Evolutionary conservation across 331 rosid species (phyloP), one percentile per base, ranked within the genome.

Genomic region (Dryas integrifolia): DNA sequence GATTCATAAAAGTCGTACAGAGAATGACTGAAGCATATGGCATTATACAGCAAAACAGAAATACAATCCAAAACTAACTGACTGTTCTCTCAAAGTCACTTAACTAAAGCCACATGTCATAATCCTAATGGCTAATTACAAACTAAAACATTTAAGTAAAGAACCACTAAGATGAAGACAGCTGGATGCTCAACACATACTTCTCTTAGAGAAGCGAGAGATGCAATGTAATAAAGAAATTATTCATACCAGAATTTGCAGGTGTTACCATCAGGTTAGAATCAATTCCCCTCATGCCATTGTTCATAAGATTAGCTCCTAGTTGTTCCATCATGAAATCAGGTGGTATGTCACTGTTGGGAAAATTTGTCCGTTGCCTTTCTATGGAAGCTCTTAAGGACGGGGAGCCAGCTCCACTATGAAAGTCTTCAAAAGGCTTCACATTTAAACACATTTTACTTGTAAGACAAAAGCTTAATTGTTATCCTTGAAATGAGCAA

Each of bases 391-490:
- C 14, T 26, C 59, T 74, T 24, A 73, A 63, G 15, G 82, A 74
- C 72, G 74, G 84, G 50, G 81, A 62, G 69, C 85, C 85, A 57
- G 44, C 76, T 63, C 88, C 83, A 52, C 81, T 72, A 13, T 53
- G 80, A 70, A 77, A 78, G 67, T 84, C 94, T 82, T 91, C 86
- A 70, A 78, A 72, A 79, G 77, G 75, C 97, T 91, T 78, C 81
- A 67, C 58, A 79, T 72, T 76, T 69, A 0, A 48, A 77, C 53
- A 72, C 24, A 55, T 26, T 5, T 7, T 39, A 35, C 69, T 67
- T 9, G 70, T 72, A 59, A 77, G 39, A 74, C 59, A 71, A 46
- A 65, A 72, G 69, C 62, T 12, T 55, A 24, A 44, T 52, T 58
- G 4, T 68, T 59, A 69, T 72, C 65, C 72, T n/a, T 7, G 64